phyloP scores from a whole-genome alignment of 331 rosid species.

The Telfairia occidentalis region DNA sequence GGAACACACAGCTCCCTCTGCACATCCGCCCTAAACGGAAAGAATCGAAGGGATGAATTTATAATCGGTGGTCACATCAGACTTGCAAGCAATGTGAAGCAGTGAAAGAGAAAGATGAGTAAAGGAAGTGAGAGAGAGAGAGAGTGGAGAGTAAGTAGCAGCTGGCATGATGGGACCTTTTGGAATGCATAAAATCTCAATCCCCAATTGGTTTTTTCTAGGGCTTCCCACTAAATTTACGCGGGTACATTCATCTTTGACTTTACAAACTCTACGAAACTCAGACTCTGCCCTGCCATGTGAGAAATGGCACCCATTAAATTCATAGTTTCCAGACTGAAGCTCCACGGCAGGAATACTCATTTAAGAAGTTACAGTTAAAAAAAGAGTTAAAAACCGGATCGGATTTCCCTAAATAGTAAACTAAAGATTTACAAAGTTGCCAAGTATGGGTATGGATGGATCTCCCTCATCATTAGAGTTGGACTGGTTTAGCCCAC shows the following conservation, averaged over 20 bases:
- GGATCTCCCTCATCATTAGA: not conserved
- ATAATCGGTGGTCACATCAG: not conserved
- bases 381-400: not conserved
- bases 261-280: not conserved
- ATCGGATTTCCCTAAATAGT: not conserved
- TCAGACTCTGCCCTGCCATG: not conserved
- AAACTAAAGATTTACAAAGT: not conserved
- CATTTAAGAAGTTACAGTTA: not conserved
- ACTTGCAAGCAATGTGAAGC: not conserved
- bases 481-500: not conserved
- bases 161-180: conserved; percentile 65
- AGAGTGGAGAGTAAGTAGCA: conserved; percentile 20
- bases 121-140: conserved; percentile 12
- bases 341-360: not conserved
- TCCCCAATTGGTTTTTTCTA: not conserved
- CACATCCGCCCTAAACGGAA: not conserved
- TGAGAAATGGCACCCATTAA: not conserved
- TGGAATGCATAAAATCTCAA: conserved; percentile 3
- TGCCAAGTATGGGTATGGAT: not conserved
- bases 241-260: not conserved
- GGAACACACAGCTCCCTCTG: not conserved
- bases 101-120: not conserved
- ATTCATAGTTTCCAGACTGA: not conserved
- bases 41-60: not conserved
- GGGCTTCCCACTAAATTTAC: conserved; percentile 4